phyloP scores from a whole-genome alignment of 306 rosid genomes.

The Acacia acuminata region DNA sequence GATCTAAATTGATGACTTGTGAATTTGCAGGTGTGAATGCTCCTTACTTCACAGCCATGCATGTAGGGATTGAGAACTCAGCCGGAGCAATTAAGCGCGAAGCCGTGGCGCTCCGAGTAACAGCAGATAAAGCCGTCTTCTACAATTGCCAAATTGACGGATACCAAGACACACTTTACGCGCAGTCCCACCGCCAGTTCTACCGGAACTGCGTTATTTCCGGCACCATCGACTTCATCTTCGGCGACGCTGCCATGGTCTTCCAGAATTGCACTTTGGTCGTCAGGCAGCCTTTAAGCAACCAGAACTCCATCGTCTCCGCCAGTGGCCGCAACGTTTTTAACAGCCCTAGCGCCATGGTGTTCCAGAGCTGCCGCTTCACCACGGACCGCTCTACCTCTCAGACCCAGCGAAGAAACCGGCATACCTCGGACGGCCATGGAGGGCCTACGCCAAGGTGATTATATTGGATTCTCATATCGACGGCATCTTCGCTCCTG shows the following conservation, averaged over 20 bases:
- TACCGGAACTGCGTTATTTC: slow-evolving; percentile 51
- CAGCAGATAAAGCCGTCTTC: slow-evolving; percentile 55
- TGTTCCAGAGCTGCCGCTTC: slow-evolving; percentile 65
- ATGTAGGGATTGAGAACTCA: slow-evolving; percentile 67
- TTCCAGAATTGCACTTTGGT: slow-evolving; percentile 73
- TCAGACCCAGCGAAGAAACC: background rate
- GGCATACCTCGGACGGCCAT: slow-evolving; percentile 69
- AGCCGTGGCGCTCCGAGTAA: slow-evolving; percentile 60
- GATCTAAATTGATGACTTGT: background rate
- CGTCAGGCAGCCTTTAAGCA: slow-evolving; percentile 39
- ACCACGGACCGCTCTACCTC: slow-evolving; percentile 36
- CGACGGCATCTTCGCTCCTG: slow-evolving; percentile 48
- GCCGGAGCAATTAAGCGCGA: slow-evolving; percentile 54
- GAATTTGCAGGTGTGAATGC: slow-evolving; percentile 57
- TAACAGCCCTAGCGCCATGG: slow-evolving; percentile 41
- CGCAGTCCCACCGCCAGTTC: slow-evolving; percentile 54
- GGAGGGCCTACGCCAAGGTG: slow-evolving; percentile 59
- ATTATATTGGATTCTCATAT: slow-evolving; percentile 62
- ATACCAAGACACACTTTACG: slow-evolving; percentile 58
- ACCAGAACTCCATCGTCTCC: slow-evolving; percentile 60
- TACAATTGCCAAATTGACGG: slow-evolving; percentile 57
- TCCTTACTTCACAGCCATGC: slow-evolving; percentile 58
- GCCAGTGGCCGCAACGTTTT: slow-evolving; percentile 64
- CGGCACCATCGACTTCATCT: slow-evolving; percentile 61
- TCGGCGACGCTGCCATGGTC: slow-evolving; percentile 46